phyloP scores from a whole-genome alignment of 768 basidiomycete species.

The Trametes elegans region DNA sequence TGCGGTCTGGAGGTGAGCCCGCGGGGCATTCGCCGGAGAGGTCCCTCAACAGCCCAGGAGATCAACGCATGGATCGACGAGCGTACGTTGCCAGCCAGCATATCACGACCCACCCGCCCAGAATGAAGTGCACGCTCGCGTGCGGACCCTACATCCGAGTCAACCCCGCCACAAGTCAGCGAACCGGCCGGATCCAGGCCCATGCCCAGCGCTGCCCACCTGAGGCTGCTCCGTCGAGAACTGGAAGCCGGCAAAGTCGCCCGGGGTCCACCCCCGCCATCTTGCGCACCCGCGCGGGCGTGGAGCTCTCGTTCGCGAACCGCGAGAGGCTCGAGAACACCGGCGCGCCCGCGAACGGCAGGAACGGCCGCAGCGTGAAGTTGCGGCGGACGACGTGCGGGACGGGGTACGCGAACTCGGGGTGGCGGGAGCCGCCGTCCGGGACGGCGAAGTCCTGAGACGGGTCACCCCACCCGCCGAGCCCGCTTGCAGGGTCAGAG shows the following conservation, averaged over 20 bases:
- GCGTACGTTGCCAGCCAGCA: not conserved
- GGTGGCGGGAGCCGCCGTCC: conserved; percentile 30
- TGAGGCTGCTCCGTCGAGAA: conserved; percentile 28
- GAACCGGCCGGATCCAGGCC: not conserved
- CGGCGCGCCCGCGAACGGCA: conserved; percentile 1
- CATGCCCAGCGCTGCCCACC: conserved; percentile 18
- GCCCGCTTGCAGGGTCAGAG: conserved; percentile 21
- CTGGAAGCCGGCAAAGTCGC: conserved; percentile 35
- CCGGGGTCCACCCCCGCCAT: conserved; percentile 28
- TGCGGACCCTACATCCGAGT: conserved; percentile 32
- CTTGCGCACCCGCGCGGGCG: conserved; percentile 22
- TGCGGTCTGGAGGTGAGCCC: conserved; percentile 27
- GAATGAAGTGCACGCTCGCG: conserved; percentile 30
- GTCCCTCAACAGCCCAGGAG: conserved; percentile 23
- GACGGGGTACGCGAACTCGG: conserved; percentile 32
- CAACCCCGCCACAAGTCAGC: not conserved
- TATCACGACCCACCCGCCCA: conserved; percentile 33
- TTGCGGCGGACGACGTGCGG: conserved; percentile 34
- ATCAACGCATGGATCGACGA: not conserved
- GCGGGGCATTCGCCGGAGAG: conserved; percentile 29
- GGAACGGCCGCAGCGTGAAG: conserved; percentile 34
- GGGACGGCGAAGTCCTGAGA: conserved; percentile 22
- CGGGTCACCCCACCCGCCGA: conserved; percentile 30
- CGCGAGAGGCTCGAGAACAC: conserved; percentile 22
- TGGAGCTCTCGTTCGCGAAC: conserved; percentile 30